A percentile compares a stretch with the other conserved stretches of the same genome.
These are phyloP conservation scores for Vitis riparia DNA, from an alignment of 164 flowering plant genomes.

Conservation along the genomic window DNA sequence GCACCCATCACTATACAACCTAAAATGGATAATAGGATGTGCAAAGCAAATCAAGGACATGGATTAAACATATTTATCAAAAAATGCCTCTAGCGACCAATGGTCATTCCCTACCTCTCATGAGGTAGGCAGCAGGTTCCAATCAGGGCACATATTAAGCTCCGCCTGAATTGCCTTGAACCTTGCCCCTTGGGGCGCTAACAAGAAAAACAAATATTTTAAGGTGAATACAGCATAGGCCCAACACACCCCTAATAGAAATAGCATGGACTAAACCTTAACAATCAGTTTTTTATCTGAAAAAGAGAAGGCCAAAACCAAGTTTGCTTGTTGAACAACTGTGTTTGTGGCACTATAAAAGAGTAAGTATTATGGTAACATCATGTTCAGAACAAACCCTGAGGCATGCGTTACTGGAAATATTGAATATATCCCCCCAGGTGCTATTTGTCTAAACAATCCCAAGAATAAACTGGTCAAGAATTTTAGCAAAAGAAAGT, in stretches of 20 bases:
- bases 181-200: conserved; percentile 35
- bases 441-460: too few species aligned
- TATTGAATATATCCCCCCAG: too few species aligned
- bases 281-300: neutral
- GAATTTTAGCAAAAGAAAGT: too few species aligned
- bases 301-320: too few species aligned
- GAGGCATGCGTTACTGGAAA: too few species aligned
- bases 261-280: neutral
- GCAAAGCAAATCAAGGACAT: conserved; percentile 2
- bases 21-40: conserved; percentile 1
- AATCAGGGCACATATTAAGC: conserved; percentile 33
- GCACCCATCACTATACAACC: neutral
- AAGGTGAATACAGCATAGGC: conserved; percentile 15
- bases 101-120: conserved; percentile 42
- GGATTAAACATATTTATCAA: neutral
- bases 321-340: too few species aligned
- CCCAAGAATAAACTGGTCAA: too few species aligned
- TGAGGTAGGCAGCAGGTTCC: conserved; percentile 62
- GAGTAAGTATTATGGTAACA: too few species aligned
- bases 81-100: conserved; percentile 11
- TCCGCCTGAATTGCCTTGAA: conserved; percentile 34
- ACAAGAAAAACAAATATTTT: conserved; percentile 33
- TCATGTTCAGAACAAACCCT: too few species aligned
- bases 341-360: too few species aligned
- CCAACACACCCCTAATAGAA: conserved; percentile 14